Evolutionary conservation across 2,329 filamentous ascomycete species (phyloP).

Genomic region (Cladosporium sp.): DNA sequence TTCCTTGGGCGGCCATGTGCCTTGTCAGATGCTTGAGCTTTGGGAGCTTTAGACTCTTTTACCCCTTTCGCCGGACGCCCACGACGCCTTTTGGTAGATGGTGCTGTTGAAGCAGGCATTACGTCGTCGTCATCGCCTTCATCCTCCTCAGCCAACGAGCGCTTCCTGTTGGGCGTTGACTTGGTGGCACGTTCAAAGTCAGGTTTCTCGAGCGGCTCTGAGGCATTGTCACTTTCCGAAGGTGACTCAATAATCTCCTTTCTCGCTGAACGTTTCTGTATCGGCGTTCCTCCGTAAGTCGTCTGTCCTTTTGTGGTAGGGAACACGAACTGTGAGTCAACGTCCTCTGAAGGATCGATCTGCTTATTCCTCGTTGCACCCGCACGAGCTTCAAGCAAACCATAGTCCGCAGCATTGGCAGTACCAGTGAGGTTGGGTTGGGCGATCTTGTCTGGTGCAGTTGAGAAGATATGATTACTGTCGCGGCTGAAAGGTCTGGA

Average conservation of each 20-base stretch:
- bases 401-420: background rate
- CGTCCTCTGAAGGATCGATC: background rate
- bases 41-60: background rate
- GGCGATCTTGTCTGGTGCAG: background rate
- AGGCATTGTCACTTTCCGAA: background rate
- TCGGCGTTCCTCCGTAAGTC: slow-evolving; percentile 1
- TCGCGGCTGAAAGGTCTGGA: background rate
- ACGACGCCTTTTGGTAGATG: background rate
- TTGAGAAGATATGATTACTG: slow-evolving; percentile 1
- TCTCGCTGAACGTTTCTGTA: background rate
- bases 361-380: background rate
- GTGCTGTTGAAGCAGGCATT: background rate
- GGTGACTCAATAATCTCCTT: background rate
- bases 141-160: background rate
- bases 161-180: background rate
- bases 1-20: background rate
- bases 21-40: background rate
- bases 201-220: background rate
- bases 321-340: slow-evolving; percentile 4
- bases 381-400: background rate
- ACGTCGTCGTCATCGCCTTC: background rate
- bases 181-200: background rate
- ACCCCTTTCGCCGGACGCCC: background rate
- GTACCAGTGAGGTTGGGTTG: background rate
- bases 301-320: background rate